A percentile compares a stretch with the other conserved stretches of the same genome.
Evolutionary conservation across 2,329 filamentous ascomycete species (phyloP).

Genomic region (Exophiala calicioides): DNA sequence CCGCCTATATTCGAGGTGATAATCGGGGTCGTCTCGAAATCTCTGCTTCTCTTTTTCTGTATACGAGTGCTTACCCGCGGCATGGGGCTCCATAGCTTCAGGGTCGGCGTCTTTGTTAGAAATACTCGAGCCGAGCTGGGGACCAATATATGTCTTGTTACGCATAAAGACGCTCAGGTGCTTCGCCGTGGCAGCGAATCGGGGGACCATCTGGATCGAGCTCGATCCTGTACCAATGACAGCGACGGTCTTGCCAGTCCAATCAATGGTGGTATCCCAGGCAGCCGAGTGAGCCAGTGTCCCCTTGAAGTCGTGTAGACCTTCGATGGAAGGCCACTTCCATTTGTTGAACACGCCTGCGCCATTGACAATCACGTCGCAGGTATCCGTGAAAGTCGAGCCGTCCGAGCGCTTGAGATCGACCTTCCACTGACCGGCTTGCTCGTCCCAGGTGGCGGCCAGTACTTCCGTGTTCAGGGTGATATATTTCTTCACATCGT

Average conservation of each 20-base stretch:
- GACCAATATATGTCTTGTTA: constrained; percentile 33
- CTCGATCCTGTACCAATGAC: constrained; percentile 18
- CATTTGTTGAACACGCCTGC: too few relatives aligned
- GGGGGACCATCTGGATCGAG: constrained; percentile 35
- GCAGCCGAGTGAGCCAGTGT: constrained; percentile 36
- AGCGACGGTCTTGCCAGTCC: constrained; percentile 20
- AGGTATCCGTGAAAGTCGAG: too few relatives aligned
- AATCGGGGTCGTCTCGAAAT: constrained; percentile 20
- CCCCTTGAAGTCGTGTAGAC: constrained; percentile 39
- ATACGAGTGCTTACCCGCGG: constrained; percentile 21
- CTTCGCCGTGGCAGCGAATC: constrained; percentile 33
- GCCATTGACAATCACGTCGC: too few relatives aligned
- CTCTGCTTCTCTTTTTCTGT: constrained; percentile 20
- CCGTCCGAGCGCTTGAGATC: constrained; percentile 11
- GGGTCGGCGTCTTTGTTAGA: constrained; percentile 23
- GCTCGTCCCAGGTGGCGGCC: constrained; percentile 3
- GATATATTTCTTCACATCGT: constrained; percentile 13
- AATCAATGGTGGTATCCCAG: constrained; percentile 37
- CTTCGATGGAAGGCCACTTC: constrained; percentile 42
- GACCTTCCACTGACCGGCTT: constrained; percentile 10
- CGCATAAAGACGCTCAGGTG: constrained; percentile 38
- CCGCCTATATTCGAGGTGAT: constrained; percentile 17
- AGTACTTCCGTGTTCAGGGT: constrained; percentile 6
- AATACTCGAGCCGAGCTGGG: constrained; percentile 20
- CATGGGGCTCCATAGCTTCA: constrained; percentile 12